Evolutionary conservation across 768 basidiomycete species (phyloP), one percentile per base, ranked within the genome.

Genomic region (Trametes cingulata): DNA sequence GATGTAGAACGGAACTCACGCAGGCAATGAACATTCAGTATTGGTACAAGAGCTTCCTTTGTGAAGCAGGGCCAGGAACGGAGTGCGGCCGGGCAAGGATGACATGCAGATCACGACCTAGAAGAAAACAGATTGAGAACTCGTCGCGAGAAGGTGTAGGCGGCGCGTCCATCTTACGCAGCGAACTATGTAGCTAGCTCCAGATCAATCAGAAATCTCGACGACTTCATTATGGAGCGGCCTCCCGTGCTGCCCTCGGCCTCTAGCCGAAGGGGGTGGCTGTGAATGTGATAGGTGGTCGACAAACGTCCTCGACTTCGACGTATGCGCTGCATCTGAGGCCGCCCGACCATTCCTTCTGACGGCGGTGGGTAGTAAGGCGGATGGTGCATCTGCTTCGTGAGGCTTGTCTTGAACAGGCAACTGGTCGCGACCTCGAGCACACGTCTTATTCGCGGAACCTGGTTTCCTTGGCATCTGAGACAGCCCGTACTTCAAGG

Each of bases 151-250:
- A 29, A 33, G 29, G 12, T 39, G 41, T 39, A 52, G 45, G 24
- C 33, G 40, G 53, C 13, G 53, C 13, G 52, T 1, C 42, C 41
- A 39, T 51, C 60, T 50, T 52, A 56, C 42, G 10, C 37, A 27
- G 35, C 20, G 12, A 24, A 9, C 45, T 14, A 12, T 15, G 27
- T 10, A 33, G 6, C 29, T n/a, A n/a, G n/a, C 13, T 20, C 17
- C 47, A 24, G 20, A 54, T 58, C 52, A 63, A 55, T 59, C 62
- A 63, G 53, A 63, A 37, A 63, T 57, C 50, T 62, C 61, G 37
- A 62, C 45, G 1, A 62, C 24, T 49, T 62, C 61, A 43, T 62
- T 35, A 46, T 52, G 20, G 20, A 52, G 9, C 19, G 55, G 17
- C 20, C 17, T 36, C 9, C 24, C n/a, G 12, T 24, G 25, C 13